phyloP scores from a whole-genome alignment of 2,329 filamentous ascomycete species.

The Albophoma yamanashiensis region DNA sequence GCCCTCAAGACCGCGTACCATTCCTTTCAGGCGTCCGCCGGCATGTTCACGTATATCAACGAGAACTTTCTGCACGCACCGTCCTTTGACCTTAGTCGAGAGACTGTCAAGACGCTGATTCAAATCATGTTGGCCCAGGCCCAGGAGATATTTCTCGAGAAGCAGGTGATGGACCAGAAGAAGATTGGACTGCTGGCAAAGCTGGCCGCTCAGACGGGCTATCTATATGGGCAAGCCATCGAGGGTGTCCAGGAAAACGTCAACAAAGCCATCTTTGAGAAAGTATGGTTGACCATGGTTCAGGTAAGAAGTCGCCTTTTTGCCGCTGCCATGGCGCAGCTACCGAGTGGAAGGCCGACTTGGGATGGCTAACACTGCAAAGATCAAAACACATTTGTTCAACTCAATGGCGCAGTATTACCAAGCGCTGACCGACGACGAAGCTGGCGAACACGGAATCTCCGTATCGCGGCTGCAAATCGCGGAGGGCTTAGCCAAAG shows the following conservation, averaged over 20 bases:
- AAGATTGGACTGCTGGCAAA: conserved; percentile 89
- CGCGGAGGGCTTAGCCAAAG: conserved; percentile 67
- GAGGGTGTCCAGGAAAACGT: conserved; percentile 93
- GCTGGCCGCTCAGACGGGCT: conserved; percentile 80
- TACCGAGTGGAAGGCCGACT: not conserved
- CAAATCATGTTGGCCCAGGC: conserved; percentile 88
- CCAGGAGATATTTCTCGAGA: conserved; percentile 95
- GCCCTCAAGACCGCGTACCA: conserved; percentile 96
- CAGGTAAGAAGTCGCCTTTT: conserved; percentile 42
- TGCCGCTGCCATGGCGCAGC: not conserved
- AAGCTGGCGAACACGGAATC: conserved; percentile 75
- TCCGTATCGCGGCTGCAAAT: conserved; percentile 75
- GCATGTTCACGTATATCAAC: conserved; percentile 99
- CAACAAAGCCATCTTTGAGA: conserved; percentile 83
- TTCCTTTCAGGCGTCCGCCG: conserved; percentile 93
- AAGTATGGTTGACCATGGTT: conserved; percentile 77
- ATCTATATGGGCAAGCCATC: conserved; percentile 75
- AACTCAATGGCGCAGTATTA: conserved; percentile 85
- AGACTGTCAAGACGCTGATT: conserved; percentile 93
- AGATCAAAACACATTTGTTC: conserved; percentile 74
- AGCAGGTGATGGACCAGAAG: conserved; percentile 86
- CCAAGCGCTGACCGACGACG: conserved; percentile 83
- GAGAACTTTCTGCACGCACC: conserved; percentile 98
- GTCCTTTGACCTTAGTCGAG: conserved; percentile 87
- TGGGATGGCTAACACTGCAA: not conserved